Percentiles rank a stretch among this genome's conserved stretches.
Evolutionary conservation across 1,284 basidiomycete species (phyloP).

Genomic region (Austroboletus novae-zelandiae): DNA sequence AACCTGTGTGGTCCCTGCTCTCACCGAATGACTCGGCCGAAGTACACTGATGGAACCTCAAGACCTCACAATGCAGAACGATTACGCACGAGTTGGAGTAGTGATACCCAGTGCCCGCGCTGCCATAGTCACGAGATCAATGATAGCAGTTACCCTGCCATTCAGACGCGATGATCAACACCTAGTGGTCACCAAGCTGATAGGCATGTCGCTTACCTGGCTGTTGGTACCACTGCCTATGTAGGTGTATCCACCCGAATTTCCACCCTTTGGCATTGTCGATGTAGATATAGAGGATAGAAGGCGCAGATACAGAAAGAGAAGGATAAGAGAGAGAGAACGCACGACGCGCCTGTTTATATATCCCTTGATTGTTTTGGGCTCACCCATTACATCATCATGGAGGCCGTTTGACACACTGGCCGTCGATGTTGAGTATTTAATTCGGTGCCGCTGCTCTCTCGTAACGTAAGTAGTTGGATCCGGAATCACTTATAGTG

Average conservation of each 20-base stretch:
- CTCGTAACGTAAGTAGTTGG: too few relatives aligned
- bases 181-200: not conserved
- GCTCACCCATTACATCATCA: too few relatives aligned
- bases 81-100: conserved; percentile 52
- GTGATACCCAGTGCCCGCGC: conserved; percentile 46
- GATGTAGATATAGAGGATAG: not conserved
- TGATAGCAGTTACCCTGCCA: conserved; percentile 56
- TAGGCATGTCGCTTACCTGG: conserved; percentile 34
- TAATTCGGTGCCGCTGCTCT: too few relatives aligned
- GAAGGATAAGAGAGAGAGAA: not conserved
- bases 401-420: too few relatives aligned
- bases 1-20: too few relatives aligned
- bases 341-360: not conserved
- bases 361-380: conserved; percentile 17
- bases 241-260: conserved; percentile 36
- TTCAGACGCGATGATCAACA: not conserved
- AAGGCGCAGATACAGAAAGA: too few relatives aligned
- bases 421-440: too few relatives aligned
- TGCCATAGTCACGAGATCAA: conserved; percentile 46
- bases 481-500: too few relatives aligned
- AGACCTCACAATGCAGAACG: not conserved
- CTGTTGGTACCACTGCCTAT: conserved; percentile 50
- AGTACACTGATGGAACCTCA: too few relatives aligned
- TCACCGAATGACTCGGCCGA: too few relatives aligned
- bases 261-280: conserved; percentile 19